phyloP scores from a whole-genome alignment of 2,329 filamentous ascomycete species.

The Fusarium secorum region DNA sequence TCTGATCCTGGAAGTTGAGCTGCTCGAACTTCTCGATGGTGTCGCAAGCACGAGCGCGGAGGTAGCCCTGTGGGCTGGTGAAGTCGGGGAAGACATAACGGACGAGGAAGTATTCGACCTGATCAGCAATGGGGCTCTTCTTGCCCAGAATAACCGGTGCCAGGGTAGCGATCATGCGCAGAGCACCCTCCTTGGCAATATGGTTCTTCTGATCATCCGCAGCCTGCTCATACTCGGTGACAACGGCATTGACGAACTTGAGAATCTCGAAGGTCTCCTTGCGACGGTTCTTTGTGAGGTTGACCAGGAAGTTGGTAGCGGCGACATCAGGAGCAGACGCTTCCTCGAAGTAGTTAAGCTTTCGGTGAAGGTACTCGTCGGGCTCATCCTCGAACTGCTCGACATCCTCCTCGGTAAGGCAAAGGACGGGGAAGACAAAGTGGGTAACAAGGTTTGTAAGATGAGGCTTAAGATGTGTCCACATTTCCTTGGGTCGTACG shows the following conservation, averaged over 20 bases:
- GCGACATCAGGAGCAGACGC: slow-evolving; percentile 94
- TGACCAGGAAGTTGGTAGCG: slow-evolving; percentile 95
- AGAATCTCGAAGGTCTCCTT: slow-evolving; percentile 96
- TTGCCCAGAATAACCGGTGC: slow-evolving; percentile 95
- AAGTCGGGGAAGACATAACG: slow-evolving; percentile 99
- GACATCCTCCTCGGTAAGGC: slow-evolving; percentile 88
- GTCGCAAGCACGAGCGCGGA: slow-evolving; percentile 93
- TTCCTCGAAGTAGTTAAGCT: slow-evolving; percentile 98
- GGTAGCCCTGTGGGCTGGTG: slow-evolving; percentile 87
- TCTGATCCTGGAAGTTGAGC: slow-evolving; percentile 94
- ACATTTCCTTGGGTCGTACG: slow-evolving; percentile 96
- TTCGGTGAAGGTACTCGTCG: slow-evolving; percentile 95
- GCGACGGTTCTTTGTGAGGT: slow-evolving; percentile 90
- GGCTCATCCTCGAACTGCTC: slow-evolving; percentile 95
- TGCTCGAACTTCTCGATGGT: slow-evolving; percentile 98
- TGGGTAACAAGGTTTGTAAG: slow-evolving; percentile 93
- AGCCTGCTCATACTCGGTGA: slow-evolving; percentile 88
- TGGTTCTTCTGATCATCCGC: slow-evolving; percentile 91
- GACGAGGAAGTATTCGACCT: slow-evolving; percentile 98
- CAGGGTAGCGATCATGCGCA: slow-evolving; percentile 96
- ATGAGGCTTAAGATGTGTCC: slow-evolving; percentile 91
- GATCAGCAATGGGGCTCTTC: slow-evolving; percentile 96
- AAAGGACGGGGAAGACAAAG: slow-evolving; percentile 94
- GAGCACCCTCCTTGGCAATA: slow-evolving; percentile 92
- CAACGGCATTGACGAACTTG: slow-evolving; percentile 92